Evolutionary conservation across 73 alveolate genomes (phyloP).

Genomic region (Halteria grandinella): DNA sequence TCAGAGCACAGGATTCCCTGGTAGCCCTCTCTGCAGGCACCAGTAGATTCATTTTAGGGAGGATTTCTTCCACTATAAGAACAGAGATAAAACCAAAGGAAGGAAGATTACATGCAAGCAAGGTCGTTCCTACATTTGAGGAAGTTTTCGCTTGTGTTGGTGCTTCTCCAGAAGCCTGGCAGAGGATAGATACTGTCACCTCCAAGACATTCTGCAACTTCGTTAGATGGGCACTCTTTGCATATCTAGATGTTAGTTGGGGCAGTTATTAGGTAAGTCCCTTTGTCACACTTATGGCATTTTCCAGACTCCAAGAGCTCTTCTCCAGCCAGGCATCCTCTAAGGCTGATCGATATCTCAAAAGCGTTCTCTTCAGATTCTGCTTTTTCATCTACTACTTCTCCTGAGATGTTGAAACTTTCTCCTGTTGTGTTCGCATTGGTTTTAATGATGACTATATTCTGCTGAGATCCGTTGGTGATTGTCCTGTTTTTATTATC

Average conservation of each 20-base stretch:
- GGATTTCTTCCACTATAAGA: slow-evolving; percentile 9
- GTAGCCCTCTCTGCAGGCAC: slow-evolving; percentile 24
- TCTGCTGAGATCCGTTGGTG: no score
- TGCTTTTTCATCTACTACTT: no score
- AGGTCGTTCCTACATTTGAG: not conserved
- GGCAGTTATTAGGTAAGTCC: not conserved
- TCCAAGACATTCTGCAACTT: slow-evolving; percentile 31
- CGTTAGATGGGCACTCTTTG: not conserved
- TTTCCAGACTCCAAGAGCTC: slow-evolving; percentile 4
- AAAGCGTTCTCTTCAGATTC: no score
- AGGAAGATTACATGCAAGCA: slow-evolving; percentile 15
- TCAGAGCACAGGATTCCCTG: slow-evolving; percentile 45
- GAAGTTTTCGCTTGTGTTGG: slow-evolving; percentile 17
- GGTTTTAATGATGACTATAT: not conserved
- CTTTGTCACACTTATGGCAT: not conserved
- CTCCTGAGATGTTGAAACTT: no score
- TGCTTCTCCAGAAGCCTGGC: slow-evolving; percentile 23
- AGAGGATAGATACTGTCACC: slow-evolving; percentile 27
- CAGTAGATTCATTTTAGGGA: slow-evolving; percentile 1
- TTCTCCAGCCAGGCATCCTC: slow-evolving; percentile 20
- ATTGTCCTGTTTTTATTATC: not conserved
- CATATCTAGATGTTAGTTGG: not conserved
- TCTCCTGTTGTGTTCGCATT: not conserved
- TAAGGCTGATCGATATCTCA: not conserved
- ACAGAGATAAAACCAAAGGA: not conserved